phyloP scores from a whole-genome alignment of 1,139 yeast species.

The Pichia sorboxylosa region DNA sequence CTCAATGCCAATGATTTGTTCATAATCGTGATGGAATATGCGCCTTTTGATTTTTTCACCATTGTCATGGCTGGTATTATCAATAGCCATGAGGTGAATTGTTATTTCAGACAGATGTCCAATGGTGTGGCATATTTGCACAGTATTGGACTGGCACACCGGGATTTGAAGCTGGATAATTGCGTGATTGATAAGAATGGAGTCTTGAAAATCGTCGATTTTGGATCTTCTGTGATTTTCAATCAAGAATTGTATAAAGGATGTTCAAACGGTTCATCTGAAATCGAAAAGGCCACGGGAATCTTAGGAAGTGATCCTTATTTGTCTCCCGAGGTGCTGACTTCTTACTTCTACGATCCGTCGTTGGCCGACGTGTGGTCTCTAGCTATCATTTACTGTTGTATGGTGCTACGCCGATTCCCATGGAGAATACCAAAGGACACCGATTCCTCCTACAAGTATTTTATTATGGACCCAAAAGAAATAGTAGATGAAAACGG shows the following conservation, averaged over 20 bases:
- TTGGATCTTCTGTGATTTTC: slow-evolving; percentile 65
- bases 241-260: slow-evolving; percentile 5
- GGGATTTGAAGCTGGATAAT: slow-evolving; percentile 68
- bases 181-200: slow-evolving; percentile 59
- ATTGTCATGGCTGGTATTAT: slow-evolving; percentile 65
- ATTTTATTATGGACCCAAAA: slow-evolving; percentile 16
- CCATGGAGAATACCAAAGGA: slow-evolving; percentile 68
- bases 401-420: slow-evolving; percentile 60
- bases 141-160: slow-evolving; percentile 58
- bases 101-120: slow-evolving; percentile 60
- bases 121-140: slow-evolving; percentile 54
- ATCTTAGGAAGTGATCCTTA: slow-evolving; percentile 77
- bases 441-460: slow-evolving; percentile 30
- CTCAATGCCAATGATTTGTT: slow-evolving; percentile 40
- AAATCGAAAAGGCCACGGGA: slow-evolving; percentile 36
- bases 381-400: slow-evolving; percentile 61
- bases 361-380: slow-evolving; percentile 72
- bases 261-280: slow-evolving; percentile 2
- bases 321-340: slow-evolving; percentile 63
- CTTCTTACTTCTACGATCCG: slow-evolving; percentile 45
- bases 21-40: slow-evolving; percentile 64
- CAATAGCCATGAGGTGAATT: slow-evolving; percentile 44
- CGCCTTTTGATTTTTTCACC: slow-evolving; percentile 65
- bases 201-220: slow-evolving; percentile 59
- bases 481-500: slow-evolving; percentile 18